Evolutionary conservation across 768 basidiomycete genomes (phyloP).

Genomic region (Mycena galericulata): DNA sequence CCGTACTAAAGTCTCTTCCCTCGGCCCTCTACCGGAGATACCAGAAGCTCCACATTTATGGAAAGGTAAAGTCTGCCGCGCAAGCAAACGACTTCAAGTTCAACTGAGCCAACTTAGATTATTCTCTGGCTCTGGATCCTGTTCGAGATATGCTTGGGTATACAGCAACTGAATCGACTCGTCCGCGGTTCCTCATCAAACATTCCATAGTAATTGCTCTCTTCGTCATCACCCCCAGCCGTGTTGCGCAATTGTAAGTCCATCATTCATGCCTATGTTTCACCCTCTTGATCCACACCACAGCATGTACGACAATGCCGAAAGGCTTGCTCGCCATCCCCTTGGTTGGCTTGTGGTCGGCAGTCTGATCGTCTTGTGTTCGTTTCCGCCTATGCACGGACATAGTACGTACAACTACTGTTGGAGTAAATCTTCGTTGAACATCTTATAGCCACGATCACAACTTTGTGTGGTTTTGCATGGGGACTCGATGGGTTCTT

Average conservation of each 20-base stretch:
- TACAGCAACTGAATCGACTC: background rate
- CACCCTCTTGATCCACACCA: background rate
- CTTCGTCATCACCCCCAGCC: conserved; percentile 68
- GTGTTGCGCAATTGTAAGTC: conserved; percentile 68
- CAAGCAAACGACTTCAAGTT: conserved; percentile 17
- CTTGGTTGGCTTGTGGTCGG: conserved; percentile 74
- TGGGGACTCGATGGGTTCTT: conserved; percentile 85
- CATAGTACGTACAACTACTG: conserved; percentile 49
- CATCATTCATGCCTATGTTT: background rate
- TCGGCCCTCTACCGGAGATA: conserved; percentile 55
- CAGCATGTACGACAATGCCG: conserved; percentile 72
- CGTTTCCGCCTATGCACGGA: conserved; percentile 73
- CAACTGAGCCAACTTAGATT: conserved; percentile 62
- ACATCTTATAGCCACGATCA: conserved; percentile 53
- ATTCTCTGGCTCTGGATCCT: conserved; percentile 67
- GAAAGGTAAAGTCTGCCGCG: conserved; percentile 59
- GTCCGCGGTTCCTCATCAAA: conserved; percentile 24
- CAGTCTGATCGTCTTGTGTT: conserved; percentile 55
- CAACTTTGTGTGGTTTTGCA: conserved; percentile 83
- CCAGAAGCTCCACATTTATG: conserved; percentile 59
- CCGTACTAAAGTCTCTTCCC: conserved; percentile 49
- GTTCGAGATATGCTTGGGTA: conserved; percentile 66
- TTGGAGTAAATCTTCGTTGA: background rate
- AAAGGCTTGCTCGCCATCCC: conserved; percentile 65
- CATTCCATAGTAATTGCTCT: conserved; percentile 51